These are phyloP conservation scores for apple (Malus domestica) DNA, from an alignment of 306 rosid species.

Conservation along the genomic window ASM211411v1 NC_041797.1:12534501-12535000, in stretches of 20 bases:
- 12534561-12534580: background rate
- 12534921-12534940: background rate
- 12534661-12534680: background rate
- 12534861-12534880: background rate
- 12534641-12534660: background rate
- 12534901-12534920: background rate
- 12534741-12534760: background rate
- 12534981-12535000: background rate
- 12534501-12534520: conserved; percentile 38
- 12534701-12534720: background rate
- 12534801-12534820: background rate
- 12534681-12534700: background rate
- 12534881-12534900: background rate
- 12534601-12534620: background rate
- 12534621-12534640: background rate
- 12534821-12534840: background rate
- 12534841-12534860: background rate
- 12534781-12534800: background rate
- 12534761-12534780: background rate
- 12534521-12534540: conserved; percentile 27
- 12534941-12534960: background rate
- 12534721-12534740: background rate
- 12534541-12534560: background rate
- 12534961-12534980: background rate
- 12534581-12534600: background rate